Evolutionary conservation across 352 stramenopile genomes (phyloP).

Genomic region (Phytopythium cucurbitacearum): DNA sequence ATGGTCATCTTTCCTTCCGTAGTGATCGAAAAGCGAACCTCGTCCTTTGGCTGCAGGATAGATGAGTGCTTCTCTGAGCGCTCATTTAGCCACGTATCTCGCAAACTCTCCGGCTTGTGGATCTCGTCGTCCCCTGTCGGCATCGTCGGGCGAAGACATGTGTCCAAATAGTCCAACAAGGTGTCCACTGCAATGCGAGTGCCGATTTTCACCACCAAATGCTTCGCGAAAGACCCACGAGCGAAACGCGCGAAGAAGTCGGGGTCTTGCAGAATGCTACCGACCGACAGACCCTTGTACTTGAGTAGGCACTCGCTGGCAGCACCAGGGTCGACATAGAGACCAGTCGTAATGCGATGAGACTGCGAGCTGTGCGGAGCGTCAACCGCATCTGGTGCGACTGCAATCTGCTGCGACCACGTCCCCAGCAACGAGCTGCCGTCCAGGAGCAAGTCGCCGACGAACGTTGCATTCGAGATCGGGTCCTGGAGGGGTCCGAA

Average conservation of each 20-base stretch:
- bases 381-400: constrained; percentile 28
- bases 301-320: constrained; percentile 66
- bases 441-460: constrained; percentile 48
- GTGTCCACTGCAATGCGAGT: constrained; percentile 32
- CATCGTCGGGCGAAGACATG: constrained; percentile 22
- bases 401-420: constrained; percentile 57
- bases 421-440: constrained; percentile 59
- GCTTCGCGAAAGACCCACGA: constrained; percentile 54
- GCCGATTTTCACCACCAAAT: constrained; percentile 66
- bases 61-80: constrained; percentile 10
- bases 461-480: constrained; percentile 59
- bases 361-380: constrained; percentile 25
- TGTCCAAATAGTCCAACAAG: constrained; percentile 56
- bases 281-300: constrained; percentile 77
- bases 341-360: constrained; percentile 47
- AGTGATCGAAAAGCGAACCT: constrained; percentile 47
- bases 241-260: constrained; percentile 75
- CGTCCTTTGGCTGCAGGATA: constrained; percentile 37
- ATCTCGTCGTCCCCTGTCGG: constrained; percentile 16
- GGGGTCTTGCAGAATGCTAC: constrained; percentile 70
- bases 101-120: constrained; percentile 22
- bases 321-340: constrained; percentile 64
- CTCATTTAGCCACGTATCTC: constrained; percentile 20
- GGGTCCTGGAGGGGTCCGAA: constrained; percentile 68
- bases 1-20: constrained; percentile 38